A percentile compares a stretch with the other conserved stretches of the same genome.
Evolutionary conservation across 2,329 filamentous ascomycete species (phyloP).

Genomic region (Botrytis hyacinthi): DNA sequence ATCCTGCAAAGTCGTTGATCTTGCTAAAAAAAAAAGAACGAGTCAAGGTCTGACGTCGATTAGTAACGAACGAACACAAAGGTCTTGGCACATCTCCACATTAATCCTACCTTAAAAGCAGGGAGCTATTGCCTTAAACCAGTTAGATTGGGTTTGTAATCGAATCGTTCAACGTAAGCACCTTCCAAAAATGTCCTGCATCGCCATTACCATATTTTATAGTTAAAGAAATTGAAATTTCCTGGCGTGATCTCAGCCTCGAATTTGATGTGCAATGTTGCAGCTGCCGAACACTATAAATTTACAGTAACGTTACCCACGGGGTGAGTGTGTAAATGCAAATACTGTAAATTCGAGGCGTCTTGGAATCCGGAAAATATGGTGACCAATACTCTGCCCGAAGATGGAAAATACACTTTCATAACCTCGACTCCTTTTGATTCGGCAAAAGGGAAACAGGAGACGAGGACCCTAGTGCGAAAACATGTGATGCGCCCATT

Average conservation of each 20-base stretch:
- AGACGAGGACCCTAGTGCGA: conserved; percentile 4
- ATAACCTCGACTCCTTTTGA: conserved; percentile 1
- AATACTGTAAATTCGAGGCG: background rate
- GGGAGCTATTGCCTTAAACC: conserved; percentile 6
- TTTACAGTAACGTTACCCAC: background rate
- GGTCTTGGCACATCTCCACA: background rate
- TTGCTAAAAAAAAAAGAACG: background rate
- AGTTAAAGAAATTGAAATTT: background rate
- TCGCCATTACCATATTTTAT: background rate
- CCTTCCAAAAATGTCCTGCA: background rate
- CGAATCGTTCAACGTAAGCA: too few relatives aligned
- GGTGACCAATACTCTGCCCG: background rate
- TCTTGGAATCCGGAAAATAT: background rate
- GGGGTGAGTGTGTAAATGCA: background rate
- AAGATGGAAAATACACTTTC: conserved; percentile 3
- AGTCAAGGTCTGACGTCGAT: background rate
- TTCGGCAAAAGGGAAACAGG: conserved; percentile 4
- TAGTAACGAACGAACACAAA: background rate
- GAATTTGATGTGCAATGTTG: background rate
- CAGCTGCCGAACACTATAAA: background rate
- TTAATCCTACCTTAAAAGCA: background rate
- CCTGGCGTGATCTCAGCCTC: background rate
- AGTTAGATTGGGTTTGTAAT: background rate
- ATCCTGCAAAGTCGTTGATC: background rate
- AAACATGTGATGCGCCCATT: conserved; percentile 18